Evolutionary conservation across 768 basidiomycete genomes (phyloP).

Genomic region (Tulasnella sp.): DNA sequence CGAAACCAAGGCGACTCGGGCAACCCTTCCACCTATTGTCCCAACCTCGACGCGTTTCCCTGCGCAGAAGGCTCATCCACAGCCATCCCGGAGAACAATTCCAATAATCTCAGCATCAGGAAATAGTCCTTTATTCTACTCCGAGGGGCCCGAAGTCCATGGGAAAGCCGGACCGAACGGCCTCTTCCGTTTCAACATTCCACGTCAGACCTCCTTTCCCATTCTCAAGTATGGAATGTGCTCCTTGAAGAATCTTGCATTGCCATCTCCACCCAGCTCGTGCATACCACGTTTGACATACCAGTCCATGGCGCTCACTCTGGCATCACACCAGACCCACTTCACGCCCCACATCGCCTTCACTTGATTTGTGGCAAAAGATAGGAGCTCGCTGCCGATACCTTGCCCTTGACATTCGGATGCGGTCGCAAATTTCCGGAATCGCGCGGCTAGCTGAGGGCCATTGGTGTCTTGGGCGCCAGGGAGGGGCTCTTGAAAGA

Average conservation of each 20-base stretch:
- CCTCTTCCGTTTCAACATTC: neutral
- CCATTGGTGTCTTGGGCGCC: neutral
- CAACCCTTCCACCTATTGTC: neutral
- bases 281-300: constrained; percentile 8
- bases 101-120: neutral
- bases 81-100: neutral
- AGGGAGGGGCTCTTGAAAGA: constrained; percentile 1
- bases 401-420: neutral
- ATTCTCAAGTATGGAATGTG: constrained; percentile 13
- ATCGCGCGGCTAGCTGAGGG: neutral
- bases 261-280: constrained; percentile 4
- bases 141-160: neutral
- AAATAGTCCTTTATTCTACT: neutral
- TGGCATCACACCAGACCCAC: constrained; percentile 17
- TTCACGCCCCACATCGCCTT: constrained; percentile 3
- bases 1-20: neutral
- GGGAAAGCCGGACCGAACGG: neutral
- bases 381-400: neutral
- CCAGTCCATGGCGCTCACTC: constrained; percentile 16
- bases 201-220: constrained; percentile 7
- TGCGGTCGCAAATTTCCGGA: constrained; percentile 10
- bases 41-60: neutral
- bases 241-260: constrained; percentile 2
- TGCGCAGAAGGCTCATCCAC: neutral
- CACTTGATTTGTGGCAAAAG: constrained; percentile 1